Conservation (phyloP, 1,284 basidiomycete genomes). For the Ceraceosorus guamensis region DNA sequence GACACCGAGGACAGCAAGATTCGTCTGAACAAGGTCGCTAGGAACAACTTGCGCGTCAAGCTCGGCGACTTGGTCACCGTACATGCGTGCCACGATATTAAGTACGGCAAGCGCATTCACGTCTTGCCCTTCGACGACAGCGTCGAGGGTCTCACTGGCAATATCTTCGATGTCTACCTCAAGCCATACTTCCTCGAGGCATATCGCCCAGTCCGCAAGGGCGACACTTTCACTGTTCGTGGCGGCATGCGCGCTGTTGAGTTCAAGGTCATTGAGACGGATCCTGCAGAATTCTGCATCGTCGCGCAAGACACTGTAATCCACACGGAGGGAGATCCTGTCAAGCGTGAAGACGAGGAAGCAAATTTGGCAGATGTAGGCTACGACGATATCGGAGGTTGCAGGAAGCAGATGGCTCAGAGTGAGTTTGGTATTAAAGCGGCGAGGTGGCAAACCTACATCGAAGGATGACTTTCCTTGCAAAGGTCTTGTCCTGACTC, state of each 20-base stretch:
- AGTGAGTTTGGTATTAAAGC: slow-evolving; percentile 45
- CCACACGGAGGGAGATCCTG: slow-evolving; percentile 94
- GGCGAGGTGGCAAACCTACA: slow-evolving; percentile 68
- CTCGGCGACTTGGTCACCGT: slow-evolving; percentile 92
- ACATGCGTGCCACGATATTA: slow-evolving; percentile 93
- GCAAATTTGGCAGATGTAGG: slow-evolving; percentile 92
- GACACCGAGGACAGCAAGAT: slow-evolving; percentile 96
- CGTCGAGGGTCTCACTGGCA: slow-evolving; percentile 89
- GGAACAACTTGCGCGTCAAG: slow-evolving; percentile 96
- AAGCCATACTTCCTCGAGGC: slow-evolving; percentile 99
- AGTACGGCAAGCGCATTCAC: slow-evolving; percentile 97
- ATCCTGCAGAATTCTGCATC: slow-evolving; percentile 91
- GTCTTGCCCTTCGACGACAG: slow-evolving; percentile 97
- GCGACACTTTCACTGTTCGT: slow-evolving; percentile 96
- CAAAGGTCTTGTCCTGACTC: not conserved
- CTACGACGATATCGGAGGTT: slow-evolving; percentile 98
- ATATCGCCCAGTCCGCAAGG: slow-evolving; percentile 87
- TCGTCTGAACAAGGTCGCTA: slow-evolving; percentile 95
- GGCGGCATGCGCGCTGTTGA: slow-evolving; percentile 71
- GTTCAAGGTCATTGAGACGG: slow-evolving; percentile 90
- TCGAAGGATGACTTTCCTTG: slow-evolving; percentile 60
- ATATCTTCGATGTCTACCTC: slow-evolving; percentile 97
- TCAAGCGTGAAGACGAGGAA: slow-evolving; percentile 98
- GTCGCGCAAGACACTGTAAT: slow-evolving; percentile 95
- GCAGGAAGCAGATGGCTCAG: slow-evolving; percentile 98